Conservation (phyloP, 2,329 filamentous ascomycete species). For the Aureobasidium sp. region DNA sequence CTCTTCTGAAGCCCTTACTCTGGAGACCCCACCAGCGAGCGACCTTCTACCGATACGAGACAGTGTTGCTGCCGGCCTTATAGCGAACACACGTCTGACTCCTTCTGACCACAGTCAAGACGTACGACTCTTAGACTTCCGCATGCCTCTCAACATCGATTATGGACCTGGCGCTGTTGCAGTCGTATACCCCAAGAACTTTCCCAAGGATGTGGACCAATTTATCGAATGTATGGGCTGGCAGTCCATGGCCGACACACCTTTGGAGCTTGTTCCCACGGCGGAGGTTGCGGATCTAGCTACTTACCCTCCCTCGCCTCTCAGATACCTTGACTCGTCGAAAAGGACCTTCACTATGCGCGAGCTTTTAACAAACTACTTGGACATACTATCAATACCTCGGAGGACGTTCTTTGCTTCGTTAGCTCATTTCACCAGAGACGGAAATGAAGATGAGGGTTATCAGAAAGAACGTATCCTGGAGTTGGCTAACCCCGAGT, state of each 20-base stretch:
- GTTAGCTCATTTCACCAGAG: conserved; percentile 64
- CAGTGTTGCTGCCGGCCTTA: conserved; percentile 49
- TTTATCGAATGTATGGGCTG: conserved; percentile 75
- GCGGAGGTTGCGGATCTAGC: conserved; percentile 23
- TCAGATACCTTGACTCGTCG: conserved; percentile 32
- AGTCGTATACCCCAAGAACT: conserved; percentile 81
- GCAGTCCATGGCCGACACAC: conserved; percentile 60
- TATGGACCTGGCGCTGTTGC: conserved; percentile 70
- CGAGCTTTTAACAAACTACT: conserved; percentile 65
- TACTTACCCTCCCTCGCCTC: conserved; percentile 28
- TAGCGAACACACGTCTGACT: conserved; percentile 64
- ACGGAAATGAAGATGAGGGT: conserved; percentile 42
- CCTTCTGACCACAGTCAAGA: conserved; percentile 81
- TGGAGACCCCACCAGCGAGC: conserved; percentile 24
- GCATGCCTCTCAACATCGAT: conserved; percentile 31
- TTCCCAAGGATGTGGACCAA: conserved; percentile 65
- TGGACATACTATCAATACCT: conserved; percentile 86
- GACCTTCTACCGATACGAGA: conserved; percentile 50
- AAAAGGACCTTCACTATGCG: conserved; percentile 53
- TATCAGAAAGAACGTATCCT: conserved; percentile 68
- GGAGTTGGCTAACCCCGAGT: conserved; percentile 72
- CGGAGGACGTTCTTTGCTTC: conserved; percentile 75
- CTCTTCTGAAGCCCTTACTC: conserved; percentile 1
- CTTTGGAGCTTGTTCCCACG: conserved; percentile 46
- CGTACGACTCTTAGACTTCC: conserved; percentile 68